Conservation (phyloP, 2,329 filamentous ascomycete species). For the Akanthomyces uredinophilus region DNA sequence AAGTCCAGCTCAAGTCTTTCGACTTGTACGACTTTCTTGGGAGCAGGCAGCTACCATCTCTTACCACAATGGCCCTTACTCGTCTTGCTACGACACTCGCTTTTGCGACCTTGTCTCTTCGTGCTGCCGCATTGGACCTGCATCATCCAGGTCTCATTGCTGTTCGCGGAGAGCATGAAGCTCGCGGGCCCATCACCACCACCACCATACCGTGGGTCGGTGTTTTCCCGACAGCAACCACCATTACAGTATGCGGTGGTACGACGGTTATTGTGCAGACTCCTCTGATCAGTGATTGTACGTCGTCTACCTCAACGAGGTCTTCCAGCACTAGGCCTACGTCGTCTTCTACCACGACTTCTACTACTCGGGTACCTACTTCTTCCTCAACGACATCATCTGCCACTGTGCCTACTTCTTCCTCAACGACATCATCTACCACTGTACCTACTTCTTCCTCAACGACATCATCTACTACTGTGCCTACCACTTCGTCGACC, state of each 20-base stretch:
- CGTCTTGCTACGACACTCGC: not conserved
- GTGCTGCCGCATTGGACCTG: not conserved
- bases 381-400: not conserved
- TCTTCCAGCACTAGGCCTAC: not conserved
- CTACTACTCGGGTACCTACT: not conserved
- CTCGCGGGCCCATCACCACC: not conserved
- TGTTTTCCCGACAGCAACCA: not conserved
- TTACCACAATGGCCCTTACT: not conserved
- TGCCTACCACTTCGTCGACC: not conserved
- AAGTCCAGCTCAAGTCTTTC: not conserved
- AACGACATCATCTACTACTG: not conserved
- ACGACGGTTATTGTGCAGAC: conserved; percentile 5
- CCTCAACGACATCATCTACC: not conserved
- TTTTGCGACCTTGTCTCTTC: not conserved
- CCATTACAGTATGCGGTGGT: not conserved
- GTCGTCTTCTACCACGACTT: not conserved
- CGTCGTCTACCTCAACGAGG: not conserved
- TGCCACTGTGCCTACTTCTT: too few species aligned
- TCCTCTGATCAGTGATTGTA: not conserved
- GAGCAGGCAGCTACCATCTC: not conserved
- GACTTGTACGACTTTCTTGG: too few species aligned
- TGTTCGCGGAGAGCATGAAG: not conserved
- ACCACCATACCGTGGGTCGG: conserved; percentile 9
- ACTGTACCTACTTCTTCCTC: not conserved
- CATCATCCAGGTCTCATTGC: not conserved